These are phyloP conservation scores for Stemphylium lycopersici DNA, from an alignment of 2,329 filamentous ascomycete species.

Conservation along the genomic window DNA sequence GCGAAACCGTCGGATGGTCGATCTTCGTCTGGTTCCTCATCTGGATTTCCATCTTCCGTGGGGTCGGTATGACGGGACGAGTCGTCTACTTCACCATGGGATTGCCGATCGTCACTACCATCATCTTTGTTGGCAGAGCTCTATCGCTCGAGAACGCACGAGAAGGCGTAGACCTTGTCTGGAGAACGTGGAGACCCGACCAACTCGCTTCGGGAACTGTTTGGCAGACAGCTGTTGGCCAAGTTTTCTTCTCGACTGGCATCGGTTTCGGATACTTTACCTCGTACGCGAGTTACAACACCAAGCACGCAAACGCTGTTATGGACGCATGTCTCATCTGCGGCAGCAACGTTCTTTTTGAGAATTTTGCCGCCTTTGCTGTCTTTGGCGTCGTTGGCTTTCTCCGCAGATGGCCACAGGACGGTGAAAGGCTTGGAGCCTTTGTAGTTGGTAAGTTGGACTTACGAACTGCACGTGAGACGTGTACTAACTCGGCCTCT, in stretches of 20 bases:
- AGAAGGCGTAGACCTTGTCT: slow-evolving; percentile 59
- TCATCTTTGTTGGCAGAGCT: slow-evolving; percentile 62
- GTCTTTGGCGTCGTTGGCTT: slow-evolving; percentile 65
- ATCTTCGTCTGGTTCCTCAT: slow-evolving; percentile 66
- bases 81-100: slow-evolving; percentile 69
- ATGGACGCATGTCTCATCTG: slow-evolving; percentile 65
- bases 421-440: slow-evolving; percentile 57
- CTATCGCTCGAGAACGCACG: slow-evolving; percentile 61
- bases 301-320: slow-evolving; percentile 63
- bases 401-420: slow-evolving; percentile 50
- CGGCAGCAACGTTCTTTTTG: slow-evolving; percentile 62
- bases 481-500: no score
- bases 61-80: slow-evolving; percentile 63
- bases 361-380: slow-evolving; percentile 58
- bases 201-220: slow-evolving; percentile 59
- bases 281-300: slow-evolving; percentile 64
- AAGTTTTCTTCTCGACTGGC: slow-evolving; percentile 66
- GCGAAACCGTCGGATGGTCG: slow-evolving; percentile 65
- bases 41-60: slow-evolving; percentile 65
- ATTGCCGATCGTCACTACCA: slow-evolving; percentile 62
- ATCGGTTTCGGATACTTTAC: slow-evolving; percentile 65
- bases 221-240: slow-evolving; percentile 66
- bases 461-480: no score
- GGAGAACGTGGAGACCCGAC: slow-evolving; percentile 57
- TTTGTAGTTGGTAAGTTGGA: slow-evolving; percentile 55